Evolutionary conservation across 139 green algal species (phyloP).

Genomic region (Chlamydomonas schloesseri): DNA sequence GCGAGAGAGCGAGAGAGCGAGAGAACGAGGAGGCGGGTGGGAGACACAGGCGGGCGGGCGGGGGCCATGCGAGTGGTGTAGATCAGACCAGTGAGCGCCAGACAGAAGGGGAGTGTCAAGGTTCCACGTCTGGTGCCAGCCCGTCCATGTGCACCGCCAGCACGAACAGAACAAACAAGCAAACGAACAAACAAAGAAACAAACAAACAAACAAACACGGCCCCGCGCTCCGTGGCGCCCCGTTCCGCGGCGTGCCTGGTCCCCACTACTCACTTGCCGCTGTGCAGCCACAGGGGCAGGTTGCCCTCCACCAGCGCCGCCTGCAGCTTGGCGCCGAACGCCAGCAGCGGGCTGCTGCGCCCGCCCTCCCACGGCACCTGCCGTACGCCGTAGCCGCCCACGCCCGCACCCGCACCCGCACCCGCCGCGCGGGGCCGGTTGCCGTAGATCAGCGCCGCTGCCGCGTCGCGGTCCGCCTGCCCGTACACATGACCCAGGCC

Average conservation of each 20-base stretch:
- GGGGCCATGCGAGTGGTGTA: no score
- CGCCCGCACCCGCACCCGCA: not conserved
- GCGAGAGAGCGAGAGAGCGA: not conserved
- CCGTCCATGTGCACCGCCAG: no score
- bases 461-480: no score
- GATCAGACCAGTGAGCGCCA: not conserved
- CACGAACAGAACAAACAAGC: no score
- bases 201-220: no score
- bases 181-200: no score
- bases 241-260: not conserved
- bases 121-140: not conserved
- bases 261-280: not conserved
- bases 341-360: conserved; percentile 30
- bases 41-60: no score
- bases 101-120: no score
- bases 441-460: not conserved
- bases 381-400: no score
- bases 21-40: no score
- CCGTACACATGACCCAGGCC: not conserved
- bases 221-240: no score
- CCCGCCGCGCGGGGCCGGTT: not conserved
- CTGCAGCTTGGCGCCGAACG: conserved; percentile 37
- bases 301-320: conserved; percentile 2
- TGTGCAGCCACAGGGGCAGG: conserved; percentile 30
- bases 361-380: conserved; percentile 4